Evolutionary conservation across 768 basidiomycete genomes (phyloP), one percentile per base, ranked within the genome.

Genomic region (Boletus huronensis): DNA sequence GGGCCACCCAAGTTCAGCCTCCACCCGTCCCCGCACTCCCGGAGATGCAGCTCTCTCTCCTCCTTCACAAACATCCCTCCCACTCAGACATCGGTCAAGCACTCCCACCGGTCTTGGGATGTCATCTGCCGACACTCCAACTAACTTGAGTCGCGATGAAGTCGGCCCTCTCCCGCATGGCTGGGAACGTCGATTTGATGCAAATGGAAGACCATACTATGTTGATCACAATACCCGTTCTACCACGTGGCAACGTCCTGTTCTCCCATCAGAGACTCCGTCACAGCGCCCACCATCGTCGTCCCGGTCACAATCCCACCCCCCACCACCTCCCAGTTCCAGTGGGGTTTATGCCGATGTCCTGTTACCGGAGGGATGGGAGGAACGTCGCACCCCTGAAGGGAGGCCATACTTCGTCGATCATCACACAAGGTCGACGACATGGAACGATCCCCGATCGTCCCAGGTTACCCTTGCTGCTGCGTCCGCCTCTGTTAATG

Each of bases 321-420:
- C 58, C 0, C 56, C 74, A 6, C 65, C 72, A n/a, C 65, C 70
- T 45, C 57, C 76, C 9, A 70, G 25, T 32, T 60, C 66, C 5
- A 68, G 47, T 43, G 60, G 60, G 0, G 26, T 60, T 3, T 84
- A 84, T 62, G 75, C 77, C 2, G 84, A 85, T 60, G 76, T 87
- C 10, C 90, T 89, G 10, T 75, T 96, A 9, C 93, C 93, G 0
- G 80, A 87, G 7, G 93, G 93, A 19, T 96, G 93, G 93, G 93
- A 95, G 72, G 93, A 94, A 65, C 83, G 93, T 43, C 83, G 86
- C 54, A 93, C 92, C 2, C 81, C 90, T n/a, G 90, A 94, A 70
- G 93, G 93, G 0, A 77, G 93, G 44, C 80, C 82, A 11, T 85
- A 85, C 67, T 85, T 84, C 53, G 82, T 84, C 19, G 83, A 95